Evolutionary conservation across 306 rosid genomes (phyloP).

Genomic region (Sicyos baderoa): DNA sequence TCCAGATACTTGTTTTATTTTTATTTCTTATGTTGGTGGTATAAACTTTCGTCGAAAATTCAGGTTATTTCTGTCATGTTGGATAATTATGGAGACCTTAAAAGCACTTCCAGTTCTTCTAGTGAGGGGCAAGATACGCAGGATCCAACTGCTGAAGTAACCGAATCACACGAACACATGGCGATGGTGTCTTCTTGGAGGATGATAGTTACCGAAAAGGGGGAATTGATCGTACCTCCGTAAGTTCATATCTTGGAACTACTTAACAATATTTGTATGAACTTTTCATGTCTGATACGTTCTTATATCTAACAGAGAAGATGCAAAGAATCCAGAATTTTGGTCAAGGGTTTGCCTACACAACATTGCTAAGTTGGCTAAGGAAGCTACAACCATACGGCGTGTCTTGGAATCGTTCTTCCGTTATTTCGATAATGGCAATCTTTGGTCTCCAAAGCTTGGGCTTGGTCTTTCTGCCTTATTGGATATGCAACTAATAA

Average conservation of each 20-base stretch:
- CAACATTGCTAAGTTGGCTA: slow-evolving; percentile 83
- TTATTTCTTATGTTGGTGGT: slow-evolving; percentile 32
- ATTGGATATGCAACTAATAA: slow-evolving; percentile 63
- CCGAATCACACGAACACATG: slow-evolving; percentile 9
- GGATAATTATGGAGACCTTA: slow-evolving; percentile 61
- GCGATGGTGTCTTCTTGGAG: slow-evolving; percentile 51
- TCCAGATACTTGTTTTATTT: slow-evolving; percentile 25
- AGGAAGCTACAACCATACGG: slow-evolving; percentile 79
- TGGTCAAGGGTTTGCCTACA: slow-evolving; percentile 90
- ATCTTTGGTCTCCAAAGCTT: slow-evolving; percentile 58
- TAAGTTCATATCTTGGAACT: slow-evolving; percentile 23
- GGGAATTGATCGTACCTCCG: slow-evolving; percentile 35
- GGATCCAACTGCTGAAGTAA: slow-evolving; percentile 5
- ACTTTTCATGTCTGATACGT: neutral
- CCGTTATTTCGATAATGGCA: slow-evolving; percentile 66
- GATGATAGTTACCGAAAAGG: slow-evolving; percentile 42
- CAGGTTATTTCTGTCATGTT: slow-evolving; percentile 77
- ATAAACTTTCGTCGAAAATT: neutral
- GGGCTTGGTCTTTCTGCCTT: slow-evolving; percentile 71
- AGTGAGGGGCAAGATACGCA: slow-evolving; percentile 8
- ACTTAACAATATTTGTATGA: slow-evolving; percentile 11
- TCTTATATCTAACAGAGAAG: slow-evolving; percentile 54
- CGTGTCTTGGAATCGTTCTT: slow-evolving; percentile 86
- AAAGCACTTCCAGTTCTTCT: slow-evolving; percentile 23
- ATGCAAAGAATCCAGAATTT: slow-evolving; percentile 59